Evolutionary conservation across 2,329 filamentous ascomycete genomes (phyloP).

Genomic region (Penicillium sp.): DNA sequence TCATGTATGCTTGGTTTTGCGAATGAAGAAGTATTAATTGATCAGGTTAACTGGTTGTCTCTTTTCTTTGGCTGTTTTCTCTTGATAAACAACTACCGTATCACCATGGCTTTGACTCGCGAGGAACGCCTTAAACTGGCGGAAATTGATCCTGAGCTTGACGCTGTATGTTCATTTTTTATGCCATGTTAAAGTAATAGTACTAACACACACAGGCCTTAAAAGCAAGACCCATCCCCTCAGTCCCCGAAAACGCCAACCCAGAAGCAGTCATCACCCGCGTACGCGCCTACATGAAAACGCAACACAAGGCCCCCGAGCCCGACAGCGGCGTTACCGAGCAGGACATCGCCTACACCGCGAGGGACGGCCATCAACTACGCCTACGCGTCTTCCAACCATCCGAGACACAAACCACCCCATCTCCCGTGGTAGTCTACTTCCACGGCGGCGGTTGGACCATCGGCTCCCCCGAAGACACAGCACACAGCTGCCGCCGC

Average conservation of each 20-base stretch:
- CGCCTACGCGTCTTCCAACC: constrained; percentile 8
- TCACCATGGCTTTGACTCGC: constrained; percentile 2
- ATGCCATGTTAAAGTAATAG: background rate
- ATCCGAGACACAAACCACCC: background rate
- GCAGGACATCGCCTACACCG: constrained; percentile 9
- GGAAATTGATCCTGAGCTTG: constrained; percentile 26
- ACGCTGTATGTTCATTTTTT: constrained; percentile 17
- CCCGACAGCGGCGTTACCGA: constrained; percentile 6
- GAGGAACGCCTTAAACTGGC: constrained; percentile 25
- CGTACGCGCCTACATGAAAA: constrained; percentile 10
- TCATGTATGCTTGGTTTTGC: background rate
- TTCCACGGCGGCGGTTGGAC: constrained; percentile 13
- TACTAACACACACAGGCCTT: background rate
- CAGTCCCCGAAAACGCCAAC: background rate
- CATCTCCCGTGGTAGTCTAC: constrained; percentile 2
- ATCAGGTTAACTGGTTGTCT: background rate
- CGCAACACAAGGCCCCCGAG: constrained; percentile 1
- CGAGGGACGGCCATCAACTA: constrained; percentile 8
- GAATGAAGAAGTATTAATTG: background rate
- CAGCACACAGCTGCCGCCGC: constrained; percentile 14
- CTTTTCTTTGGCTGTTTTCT: background rate
- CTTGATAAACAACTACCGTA: background rate
- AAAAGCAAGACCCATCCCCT: background rate
- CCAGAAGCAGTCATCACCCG: background rate
- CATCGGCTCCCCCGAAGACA: constrained; percentile 8